Percentiles rank a stretch among this genome's conserved stretches.
Conservation (phyloP, 441 rosid species). For the Euphorbia corollata region DNA sequence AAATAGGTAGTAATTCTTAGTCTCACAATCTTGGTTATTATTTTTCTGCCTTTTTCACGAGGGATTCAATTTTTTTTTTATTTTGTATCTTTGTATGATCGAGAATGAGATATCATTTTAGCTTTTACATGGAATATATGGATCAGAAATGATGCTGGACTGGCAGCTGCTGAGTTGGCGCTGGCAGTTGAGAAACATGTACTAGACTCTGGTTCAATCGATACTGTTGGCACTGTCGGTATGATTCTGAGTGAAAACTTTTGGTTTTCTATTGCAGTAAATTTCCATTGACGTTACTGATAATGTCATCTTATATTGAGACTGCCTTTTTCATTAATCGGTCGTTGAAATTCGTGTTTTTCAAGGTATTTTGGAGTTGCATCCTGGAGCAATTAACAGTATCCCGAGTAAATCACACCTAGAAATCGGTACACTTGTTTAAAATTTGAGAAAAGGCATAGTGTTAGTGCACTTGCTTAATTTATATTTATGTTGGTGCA, state of each 20-base stretch:
- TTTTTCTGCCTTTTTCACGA: too few species aligned
- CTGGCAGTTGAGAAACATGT: conserved; percentile 82
- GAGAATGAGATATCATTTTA: conserved; percentile 8
- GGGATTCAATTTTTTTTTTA: too few species aligned
- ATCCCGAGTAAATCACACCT: conserved; percentile 90
- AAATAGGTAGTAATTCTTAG: conserved; percentile 41
- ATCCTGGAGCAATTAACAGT: conserved; percentile 95
- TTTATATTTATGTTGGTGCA: conserved; percentile 18
- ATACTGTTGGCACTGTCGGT: conserved; percentile 96
- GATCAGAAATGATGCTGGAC: conserved; percentile 81
- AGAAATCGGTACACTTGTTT: conserved; percentile 59
- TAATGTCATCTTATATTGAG: neutral
- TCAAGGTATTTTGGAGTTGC: conserved; percentile 73
- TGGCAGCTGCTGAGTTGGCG: conserved; percentile 90
- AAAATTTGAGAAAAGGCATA: neutral
- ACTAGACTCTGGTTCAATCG: conserved; percentile 70
- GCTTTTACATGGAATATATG: conserved; percentile 18
- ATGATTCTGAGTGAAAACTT: conserved; percentile 14
- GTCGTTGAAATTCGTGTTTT: conserved; percentile 12
- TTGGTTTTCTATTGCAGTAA: neutral
- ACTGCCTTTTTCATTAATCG: conserved; percentile 6
- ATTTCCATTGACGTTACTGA: neutral
- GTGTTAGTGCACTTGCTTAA: neutral
- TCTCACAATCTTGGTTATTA: neutral
- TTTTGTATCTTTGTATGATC: conserved; percentile 6